A percentile compares a stretch with the other conserved stretches of the same genome.
These are phyloP conservation scores for Jamesozyma hellenica DNA, from an alignment of 805 yeast species.

Conservation along the genomic window DNA sequence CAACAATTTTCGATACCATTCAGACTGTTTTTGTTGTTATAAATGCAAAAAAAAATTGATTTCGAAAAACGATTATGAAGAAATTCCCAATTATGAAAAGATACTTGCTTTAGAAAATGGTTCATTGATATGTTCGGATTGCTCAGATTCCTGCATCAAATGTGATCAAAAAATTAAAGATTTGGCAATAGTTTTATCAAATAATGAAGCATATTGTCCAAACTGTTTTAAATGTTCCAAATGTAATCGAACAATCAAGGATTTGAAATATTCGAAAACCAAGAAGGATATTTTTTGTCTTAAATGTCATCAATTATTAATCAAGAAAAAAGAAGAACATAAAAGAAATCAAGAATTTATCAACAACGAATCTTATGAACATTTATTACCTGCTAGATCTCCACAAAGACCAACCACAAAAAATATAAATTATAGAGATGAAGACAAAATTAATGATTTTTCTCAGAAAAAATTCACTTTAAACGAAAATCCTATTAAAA, in stretches of 20 bases:
- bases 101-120: constrained; percentile 3
- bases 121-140: constrained; percentile 70
- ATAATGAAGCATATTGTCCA: constrained; percentile 91
- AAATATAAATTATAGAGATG: background rate
- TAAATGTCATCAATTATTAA: constrained; percentile 75
- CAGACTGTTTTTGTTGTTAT: constrained; percentile 80
- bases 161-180: constrained; percentile 86
- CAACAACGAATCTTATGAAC: background rate
- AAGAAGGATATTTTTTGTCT: constrained; percentile 89
- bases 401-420: background rate
- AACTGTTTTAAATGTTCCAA: constrained; percentile 82
- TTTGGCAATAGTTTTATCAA: constrained; percentile 64
- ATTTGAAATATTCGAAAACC: constrained; percentile 78
- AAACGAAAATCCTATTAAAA: background rate
- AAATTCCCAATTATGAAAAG: background rate
- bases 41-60: constrained; percentile 71
- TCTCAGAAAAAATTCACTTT: background rate
- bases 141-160: constrained; percentile 77
- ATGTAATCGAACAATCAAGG: constrained; percentile 78
- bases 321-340: constrained; percentile 38
- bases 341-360: background rate
- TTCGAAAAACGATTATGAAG: constrained; percentile 11
- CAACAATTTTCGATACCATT: constrained; percentile 63
- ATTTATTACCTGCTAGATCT: background rate
- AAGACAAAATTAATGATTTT: background rate